Evolutionary conservation across 257 asterid genomes (phyloP), one percentile per base, ranked within the genome.

Genomic region (Gentiana dahurica): DNA sequence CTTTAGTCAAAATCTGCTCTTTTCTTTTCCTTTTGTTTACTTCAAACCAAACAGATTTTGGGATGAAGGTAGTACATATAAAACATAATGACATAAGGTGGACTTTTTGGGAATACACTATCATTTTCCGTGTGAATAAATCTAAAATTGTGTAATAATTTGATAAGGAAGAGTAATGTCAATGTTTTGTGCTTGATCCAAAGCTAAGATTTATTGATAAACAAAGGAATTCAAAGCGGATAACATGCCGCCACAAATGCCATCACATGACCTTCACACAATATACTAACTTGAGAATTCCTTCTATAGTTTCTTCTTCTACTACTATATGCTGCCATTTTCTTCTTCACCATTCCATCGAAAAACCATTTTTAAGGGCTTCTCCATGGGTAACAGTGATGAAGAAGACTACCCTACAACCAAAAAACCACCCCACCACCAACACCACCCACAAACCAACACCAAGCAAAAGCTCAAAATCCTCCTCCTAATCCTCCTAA

Each of bases 401-500:
- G 67, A 72, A 47, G 78, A 76, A 11, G 80, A 74, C 6, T 61
- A 54, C 58, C 64, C 56, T 13, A 51, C 71, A 32, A 64, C 12
- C 51, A 79, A 77, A 55, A 76, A 67, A 62, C 12, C 75, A 34
- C 34, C 57, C 68, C 75, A 61, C 57, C 64, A 63, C 24, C 34
- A 57, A 68, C 75, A 61, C 57, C 64, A 63, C 24, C 15, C 9
- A 38, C 78, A 71, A 67, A 65, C 65, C 46, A 41, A 7, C 5
- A 24, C 0, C 24, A 77, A 65, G 49, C 34, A 38, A 71, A 79
- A 75, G 54, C 74, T 79, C 63, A 68, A 71, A 47, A 44, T 69
- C 38, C 69, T 81, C 35, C 1, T 69, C 1, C 72, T 73, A 46
- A 47, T 80, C 6, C 13, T 75, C 34, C 44, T 73, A 48, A 71